Evolutionary conservation across 1,284 basidiomycete genomes (phyloP).

Genomic region (Laetiporus sulphureus): DNA sequence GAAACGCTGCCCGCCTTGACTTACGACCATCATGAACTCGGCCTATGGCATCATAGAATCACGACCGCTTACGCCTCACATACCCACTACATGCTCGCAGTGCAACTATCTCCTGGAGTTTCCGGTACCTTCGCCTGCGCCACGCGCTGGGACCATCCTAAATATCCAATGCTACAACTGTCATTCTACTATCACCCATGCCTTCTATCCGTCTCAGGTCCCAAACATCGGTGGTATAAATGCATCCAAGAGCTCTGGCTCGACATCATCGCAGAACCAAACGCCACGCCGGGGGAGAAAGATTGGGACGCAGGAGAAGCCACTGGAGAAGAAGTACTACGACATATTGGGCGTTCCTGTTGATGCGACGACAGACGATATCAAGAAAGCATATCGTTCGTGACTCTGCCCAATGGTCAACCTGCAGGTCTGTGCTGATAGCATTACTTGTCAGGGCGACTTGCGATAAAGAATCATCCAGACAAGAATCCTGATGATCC

Average conservation of each 20-base stretch:
- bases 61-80: slow-evolving; percentile 56
- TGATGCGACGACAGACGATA: slow-evolving; percentile 74
- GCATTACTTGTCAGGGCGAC: slow-evolving; percentile 67
- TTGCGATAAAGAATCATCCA: slow-evolving; percentile 90
- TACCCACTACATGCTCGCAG: slow-evolving; percentile 52
- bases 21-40: slow-evolving; percentile 17
- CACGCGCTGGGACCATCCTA: slow-evolving; percentile 58
- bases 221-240: slow-evolving; percentile 7
- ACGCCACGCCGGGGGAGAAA: slow-evolving; percentile 44
- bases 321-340: slow-evolving; percentile 86
- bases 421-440: background rate
- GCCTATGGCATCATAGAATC: slow-evolving; percentile 41
- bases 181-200: slow-evolving; percentile 47
- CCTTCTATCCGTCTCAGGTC: slow-evolving; percentile 58
- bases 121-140: slow-evolving; percentile 58
- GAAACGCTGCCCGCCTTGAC: too few species aligned
- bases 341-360: slow-evolving; percentile 76
- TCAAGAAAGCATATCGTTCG: slow-evolving; percentile 94
- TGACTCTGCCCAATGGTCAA: slow-evolving; percentile 7
- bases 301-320: slow-evolving; percentile 85
- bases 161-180: slow-evolving; percentile 70
- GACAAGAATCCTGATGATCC: slow-evolving; percentile 95
- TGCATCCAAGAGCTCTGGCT: slow-evolving; percentile 16
- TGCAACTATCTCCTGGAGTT: slow-evolving; percentile 72
- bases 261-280: slow-evolving; percentile 18